A percentile compares a stretch with the other conserved stretches of the same genome.
Evolutionary conservation across 2,329 filamentous ascomycete species (phyloP).

Genomic region (Paraphaeosphaeria minitans): DNA sequence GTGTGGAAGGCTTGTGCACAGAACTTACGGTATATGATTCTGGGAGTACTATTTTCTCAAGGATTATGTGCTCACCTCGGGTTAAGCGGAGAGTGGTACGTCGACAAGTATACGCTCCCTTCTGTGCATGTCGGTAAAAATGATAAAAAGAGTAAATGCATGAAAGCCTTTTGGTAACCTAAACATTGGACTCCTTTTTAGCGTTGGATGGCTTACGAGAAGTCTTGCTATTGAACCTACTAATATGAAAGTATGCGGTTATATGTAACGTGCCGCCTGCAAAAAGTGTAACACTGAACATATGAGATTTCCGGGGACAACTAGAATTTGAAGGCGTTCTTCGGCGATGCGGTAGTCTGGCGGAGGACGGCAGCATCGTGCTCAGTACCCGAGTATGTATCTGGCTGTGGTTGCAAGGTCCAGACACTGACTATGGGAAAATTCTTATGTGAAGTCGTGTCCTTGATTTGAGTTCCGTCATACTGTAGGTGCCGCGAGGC

Average conservation of each 20-base stretch:
- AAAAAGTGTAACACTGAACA: conserved; percentile 43
- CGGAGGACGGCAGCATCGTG: conserved; percentile 20
- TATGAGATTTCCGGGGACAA: conserved; percentile 24
- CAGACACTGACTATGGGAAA: conserved; percentile 11
- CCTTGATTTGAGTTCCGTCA: conserved; percentile 10
- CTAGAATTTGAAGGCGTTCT: conserved; percentile 13
- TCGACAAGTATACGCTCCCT: conserved; percentile 26
- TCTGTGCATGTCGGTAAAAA: conserved; percentile 18
- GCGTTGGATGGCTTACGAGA: conserved; percentile 6
- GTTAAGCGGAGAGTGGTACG: conserved; percentile 20
- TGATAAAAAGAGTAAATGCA: conserved; percentile 5
- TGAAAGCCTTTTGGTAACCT: conserved; percentile 39
- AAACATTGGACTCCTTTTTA: conserved; percentile 40
- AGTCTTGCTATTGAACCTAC: conserved; percentile 5
- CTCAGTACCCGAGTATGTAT: conserved; percentile 16
- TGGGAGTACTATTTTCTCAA: conserved; percentile 14
- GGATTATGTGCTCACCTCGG: conserved; percentile 14
- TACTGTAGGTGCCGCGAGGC: conserved; percentile 5
- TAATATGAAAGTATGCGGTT: conserved; percentile 44
- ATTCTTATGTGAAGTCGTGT: conserved; percentile 25
- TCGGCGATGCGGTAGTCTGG: conserved; percentile 13
- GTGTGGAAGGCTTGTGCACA: neutral
- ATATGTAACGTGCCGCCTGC: conserved; percentile 45
- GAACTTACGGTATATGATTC: conserved; percentile 17
- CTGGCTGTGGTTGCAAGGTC: conserved; percentile 10